Percentiles rank a stretch among this genome's conserved stretches.
phyloP scores from a whole-genome alignment of 176 grass and related monocot species.

The Aegilops umbellulata region DNA sequence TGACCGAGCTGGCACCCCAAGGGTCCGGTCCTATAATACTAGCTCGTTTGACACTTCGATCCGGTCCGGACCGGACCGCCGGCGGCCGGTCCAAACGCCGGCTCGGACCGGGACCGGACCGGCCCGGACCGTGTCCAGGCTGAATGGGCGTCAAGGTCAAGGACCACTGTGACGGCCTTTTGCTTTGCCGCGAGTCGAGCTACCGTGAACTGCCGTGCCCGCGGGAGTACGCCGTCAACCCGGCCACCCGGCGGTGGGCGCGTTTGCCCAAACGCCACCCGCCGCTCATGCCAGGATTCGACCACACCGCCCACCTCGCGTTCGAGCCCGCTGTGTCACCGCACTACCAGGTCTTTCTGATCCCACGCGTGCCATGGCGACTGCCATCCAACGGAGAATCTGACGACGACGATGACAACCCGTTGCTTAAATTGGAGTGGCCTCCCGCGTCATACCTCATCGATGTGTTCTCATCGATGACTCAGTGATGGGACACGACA shows the following conservation, averaged over 20 bases:
- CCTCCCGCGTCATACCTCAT: not conserved
- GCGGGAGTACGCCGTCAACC: not conserved
- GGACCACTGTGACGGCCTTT: no score
- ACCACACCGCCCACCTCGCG: not conserved
- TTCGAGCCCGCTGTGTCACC: conserved; percentile 5
- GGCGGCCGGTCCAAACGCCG: no score
- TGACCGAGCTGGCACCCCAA: no score
- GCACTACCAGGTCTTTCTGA: not conserved
- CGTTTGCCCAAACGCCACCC: not conserved
- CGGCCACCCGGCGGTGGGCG: conserved; percentile 3
- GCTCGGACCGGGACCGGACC: no score
- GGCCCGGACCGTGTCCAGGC: no score
- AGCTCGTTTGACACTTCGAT: no score
- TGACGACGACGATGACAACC: no score
- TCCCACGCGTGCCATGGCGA: not conserved
- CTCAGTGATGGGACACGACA: not conserved
- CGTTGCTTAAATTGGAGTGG: not conserved
- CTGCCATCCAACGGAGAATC: not conserved
- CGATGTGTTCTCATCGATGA: not conserved
- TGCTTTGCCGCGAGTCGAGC: no score
- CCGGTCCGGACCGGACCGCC: no score
- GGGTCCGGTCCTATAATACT: no score
- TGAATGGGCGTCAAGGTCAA: no score
- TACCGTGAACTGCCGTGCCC: no score
- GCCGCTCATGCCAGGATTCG: not conserved